Conservation (phyloP, 1,284 basidiomycete species). For the Gomphus bonarii region DNA sequence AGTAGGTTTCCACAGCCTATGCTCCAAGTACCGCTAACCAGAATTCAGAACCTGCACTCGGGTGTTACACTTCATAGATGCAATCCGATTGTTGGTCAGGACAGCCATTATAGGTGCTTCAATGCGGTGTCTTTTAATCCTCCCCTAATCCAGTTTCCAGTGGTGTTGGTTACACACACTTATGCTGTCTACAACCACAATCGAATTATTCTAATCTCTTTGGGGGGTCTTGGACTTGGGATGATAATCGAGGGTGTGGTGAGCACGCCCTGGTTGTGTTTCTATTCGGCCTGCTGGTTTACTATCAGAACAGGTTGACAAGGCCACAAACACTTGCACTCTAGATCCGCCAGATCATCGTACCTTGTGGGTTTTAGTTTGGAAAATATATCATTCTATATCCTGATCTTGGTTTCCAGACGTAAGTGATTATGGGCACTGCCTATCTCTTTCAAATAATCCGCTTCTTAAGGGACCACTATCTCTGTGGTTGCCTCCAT, state of each 20-base stretch:
- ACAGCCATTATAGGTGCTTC: background rate
- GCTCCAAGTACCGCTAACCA: background rate
- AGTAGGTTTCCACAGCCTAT: background rate
- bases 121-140: background rate
- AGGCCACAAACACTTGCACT: background rate
- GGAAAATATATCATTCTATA: background rate
- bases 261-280: background rate
- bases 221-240: background rate
- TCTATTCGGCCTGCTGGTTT: background rate
- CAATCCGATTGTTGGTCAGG: background rate
- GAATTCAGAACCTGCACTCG: conserved; percentile 1
- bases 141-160: background rate
- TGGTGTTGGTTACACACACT: conserved; percentile 1
- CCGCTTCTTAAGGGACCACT: background rate
- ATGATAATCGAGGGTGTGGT: background rate
- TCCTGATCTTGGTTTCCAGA: background rate
- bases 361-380: background rate
- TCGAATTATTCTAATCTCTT: background rate
- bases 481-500: background rate
- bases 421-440: background rate
- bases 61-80: conserved; percentile 5
- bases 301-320: background rate
- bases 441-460: background rate
- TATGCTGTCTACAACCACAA: conserved; percentile 10
- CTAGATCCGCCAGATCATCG: conserved; percentile 4